Base-by-base conservation (phyloP, 2,329 filamentous ascomycete genomes). In the Fusarium succisae region DNA sequence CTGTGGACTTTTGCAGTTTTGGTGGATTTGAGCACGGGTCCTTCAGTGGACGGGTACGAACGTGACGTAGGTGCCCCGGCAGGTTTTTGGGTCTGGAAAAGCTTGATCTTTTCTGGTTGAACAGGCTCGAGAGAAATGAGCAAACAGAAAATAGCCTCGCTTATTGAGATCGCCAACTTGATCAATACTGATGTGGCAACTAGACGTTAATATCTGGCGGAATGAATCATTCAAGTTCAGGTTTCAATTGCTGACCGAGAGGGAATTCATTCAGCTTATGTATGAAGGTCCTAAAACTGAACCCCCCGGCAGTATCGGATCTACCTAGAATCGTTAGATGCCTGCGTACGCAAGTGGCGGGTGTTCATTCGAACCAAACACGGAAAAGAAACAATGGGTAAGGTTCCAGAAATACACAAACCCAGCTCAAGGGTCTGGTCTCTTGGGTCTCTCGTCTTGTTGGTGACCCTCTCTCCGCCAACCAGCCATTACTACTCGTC, bases 341-440 rank as follows among this genome's bases (percentile, higher is more conserved):
- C 45, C 54, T 72, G 62, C 72, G 67, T 71, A 74, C 64, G 75
- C 70, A 73, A 63, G 70, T 77, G 75, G 75, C 75, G 73, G 68
- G 58, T 69, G 32, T 45, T 50, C 24, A 30, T 51, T 39, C 38
- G 37, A 48, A 51, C 57, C 48, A 55, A 38, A 35, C 44, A 41
- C 38, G 51, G 41, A 63, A 51, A 59, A 47, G 26, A 56, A 56
- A 24, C 26, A 50, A 38, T 47, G 44, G 37, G 44, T 26, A 50
- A 56, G 51, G 44, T 48, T 57, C 72, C 64, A 77, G 69, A 77
- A 76, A 72, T 76, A 76, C 66, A 72, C 41, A 51, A 55, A 38
- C 38, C 53, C 32, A 32, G 53, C 28, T 35, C 53, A 47, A 62
- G 48, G 60, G 58, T 45, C 38, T 55, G 57, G 50, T 45, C 38